Evolutionary conservation across 2,329 filamentous ascomycete genomes (phyloP), one percentile per base, ranked within the genome.

Genomic region (Hymenoscyphus scutula): DNA sequence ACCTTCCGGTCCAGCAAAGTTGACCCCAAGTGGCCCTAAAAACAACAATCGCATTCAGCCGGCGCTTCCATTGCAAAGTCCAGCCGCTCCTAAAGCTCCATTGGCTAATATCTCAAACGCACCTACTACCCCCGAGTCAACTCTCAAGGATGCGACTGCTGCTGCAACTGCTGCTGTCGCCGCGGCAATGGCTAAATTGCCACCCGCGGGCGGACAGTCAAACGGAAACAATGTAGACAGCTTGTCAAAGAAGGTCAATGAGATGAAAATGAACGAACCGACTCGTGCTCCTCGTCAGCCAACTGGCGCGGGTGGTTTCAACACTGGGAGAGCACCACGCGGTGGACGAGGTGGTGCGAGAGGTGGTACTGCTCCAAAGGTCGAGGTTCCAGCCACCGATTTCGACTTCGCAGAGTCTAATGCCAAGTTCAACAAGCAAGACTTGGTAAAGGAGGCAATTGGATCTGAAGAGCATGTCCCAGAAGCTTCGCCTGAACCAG

Each of bases 351-450:
- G 73, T 53, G 70, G 71, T 48, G 38, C 76, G 75, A 27, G 69
- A 65, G 37, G 57, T 53, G 37, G 57, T 51, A 60, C 79, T 63
- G 78, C 82, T 56, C 79, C 82, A 69, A 95, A 91, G 78, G 86
- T 98, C 34, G 93, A 97, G 59, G 91, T 99, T 2, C 95, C 95
- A 0, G 85, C 89, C 56, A 88, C 91, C 1, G 95, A 98, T 73
- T 99, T 93, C 71, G 94, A 99, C 73, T 99, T 99, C 73, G 90
- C 89, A 69, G 85, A 84, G 17, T 83, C 90, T 30, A 96, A 96
- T 74, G 90, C 90, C 56, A 95, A 93, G 75, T 96, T 96, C 80
- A 94, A 92, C 79, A 83, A 96, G 78, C 87, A 91, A 70, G 90
- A 94, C 69, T 76, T 90, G 54, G 89, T 91, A 45, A 97, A 97